phyloP scores from a whole-genome alignment of 148 eudicot species.

The Rhododendron simsii region DNA sequence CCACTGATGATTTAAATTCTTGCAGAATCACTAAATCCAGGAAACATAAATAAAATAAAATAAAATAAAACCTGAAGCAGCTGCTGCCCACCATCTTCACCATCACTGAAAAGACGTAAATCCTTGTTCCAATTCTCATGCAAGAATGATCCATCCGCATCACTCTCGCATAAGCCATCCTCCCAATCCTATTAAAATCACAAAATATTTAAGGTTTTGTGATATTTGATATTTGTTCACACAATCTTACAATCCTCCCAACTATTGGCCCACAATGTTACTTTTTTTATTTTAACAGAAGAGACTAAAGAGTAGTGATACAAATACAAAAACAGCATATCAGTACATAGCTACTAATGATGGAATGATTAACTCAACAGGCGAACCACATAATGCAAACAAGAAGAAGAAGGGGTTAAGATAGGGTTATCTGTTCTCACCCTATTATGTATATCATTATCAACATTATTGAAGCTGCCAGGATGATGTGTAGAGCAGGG shows the following conservation, averaged over 20 bases:
- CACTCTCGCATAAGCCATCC: constrained; percentile 84
- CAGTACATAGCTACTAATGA: not conserved
- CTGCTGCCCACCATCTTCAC: constrained; percentile 90
- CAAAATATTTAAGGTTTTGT: not conserved
- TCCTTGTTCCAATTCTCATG: constrained; percentile 93
- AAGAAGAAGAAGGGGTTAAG: not conserved
- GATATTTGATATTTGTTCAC: not conserved
- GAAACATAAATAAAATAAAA: not conserved
- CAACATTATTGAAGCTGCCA: not conserved
- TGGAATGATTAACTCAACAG: not conserved
- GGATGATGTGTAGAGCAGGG: not conserved
- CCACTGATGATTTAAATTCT: not conserved
- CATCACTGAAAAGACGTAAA: constrained; percentile 68
- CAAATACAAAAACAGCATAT: not conserved
- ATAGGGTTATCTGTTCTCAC: not conserved
- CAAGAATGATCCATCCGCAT: constrained; percentile 94
- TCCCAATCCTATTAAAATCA: constrained; percentile 73
- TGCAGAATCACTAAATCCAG: not conserved
- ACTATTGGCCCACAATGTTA: not conserved
- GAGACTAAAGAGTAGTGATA: not conserved
- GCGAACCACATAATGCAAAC: not conserved
- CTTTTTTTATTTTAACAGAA: not conserved
- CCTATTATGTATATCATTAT: not conserved
- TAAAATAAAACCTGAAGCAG: constrained; percentile 63
- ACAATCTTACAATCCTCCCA: not conserved